Base-by-base conservation (phyloP, 257 asterid genomes). In the Knoxia roxburghii region DNA sequence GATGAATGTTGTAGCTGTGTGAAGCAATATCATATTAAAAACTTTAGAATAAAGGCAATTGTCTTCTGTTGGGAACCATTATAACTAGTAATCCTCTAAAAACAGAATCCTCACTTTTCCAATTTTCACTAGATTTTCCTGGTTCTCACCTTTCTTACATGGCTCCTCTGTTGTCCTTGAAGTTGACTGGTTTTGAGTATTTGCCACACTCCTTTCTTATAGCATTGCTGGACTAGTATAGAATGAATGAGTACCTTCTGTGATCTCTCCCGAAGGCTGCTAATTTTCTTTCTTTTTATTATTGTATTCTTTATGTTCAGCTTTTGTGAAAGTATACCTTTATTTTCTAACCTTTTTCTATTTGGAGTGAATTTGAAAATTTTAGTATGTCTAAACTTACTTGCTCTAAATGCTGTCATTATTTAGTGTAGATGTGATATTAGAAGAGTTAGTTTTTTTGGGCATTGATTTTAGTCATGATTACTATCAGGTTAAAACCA, bases 401-500 rank as follows among this genome's bases (percentile, higher is more conserved):
- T 26, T 3, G 37, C 5, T 11, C 24, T 10, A 43, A 41, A 64
- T 14, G 56, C 53, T 26, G 23, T 8, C 24, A 20, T 20, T 20
- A 46, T 45, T 30, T 43, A 6, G 27, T 45, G 13, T 17, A 17
- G 27, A 45, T 63, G 55, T 27, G 32, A 63, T 46, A 58, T 52
- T 23, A 48, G 17, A 12, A 41, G 14, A 52, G 29, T 32, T 37
- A 37, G 27, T 33, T 48, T 37, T 60, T 55, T 39, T 62, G 5
- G 52, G 7, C 32, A 15, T 29, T 60, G 13, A 46, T 65, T 62
- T 30, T 64, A 54, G n/a, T 64, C 52, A 37, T 58, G 73, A 74
- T 62, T 72, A 26, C 62, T 45, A 75, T 75, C 90, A 91, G 98
- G 74, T 84, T 93, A 74, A 90, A 88, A 79, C 79, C 91, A 46